Conservation (phyloP, 192 early-diverging fungal genomes). For the Linnemannia elongata region DNA sequence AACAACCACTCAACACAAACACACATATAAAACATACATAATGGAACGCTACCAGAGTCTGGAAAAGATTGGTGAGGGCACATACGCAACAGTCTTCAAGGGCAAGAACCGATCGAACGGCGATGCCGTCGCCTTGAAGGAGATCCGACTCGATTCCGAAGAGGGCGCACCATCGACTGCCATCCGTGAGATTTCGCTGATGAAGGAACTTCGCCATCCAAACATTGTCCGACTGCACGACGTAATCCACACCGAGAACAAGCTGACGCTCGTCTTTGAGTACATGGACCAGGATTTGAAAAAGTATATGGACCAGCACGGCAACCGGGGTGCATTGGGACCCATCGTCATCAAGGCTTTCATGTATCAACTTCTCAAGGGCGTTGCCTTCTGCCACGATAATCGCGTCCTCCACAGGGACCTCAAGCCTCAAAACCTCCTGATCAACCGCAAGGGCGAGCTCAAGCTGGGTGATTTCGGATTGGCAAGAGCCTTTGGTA, state of each 20-base stretch:
- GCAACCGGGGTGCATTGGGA: conserved; percentile 74
- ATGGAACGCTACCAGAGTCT: conserved; percentile 76
- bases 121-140: conserved; percentile 95
- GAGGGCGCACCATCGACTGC: conserved; percentile 97
- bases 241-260: conserved; percentile 89
- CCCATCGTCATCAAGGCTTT: conserved; percentile 79
- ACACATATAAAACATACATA: neutral
- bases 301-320: conserved; percentile 86
- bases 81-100: conserved; percentile 94
- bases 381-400: conserved; percentile 89
- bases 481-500: conserved; percentile 86
- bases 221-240: conserved; percentile 91
- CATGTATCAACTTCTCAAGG: conserved; percentile 86
- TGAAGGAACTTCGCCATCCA: conserved; percentile 95
- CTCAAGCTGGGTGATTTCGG: conserved; percentile 90
- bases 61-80: conserved; percentile 98
- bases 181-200: conserved; percentile 97
- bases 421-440: conserved; percentile 88
- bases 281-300: conserved; percentile 91
- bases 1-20: neutral
- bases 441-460: conserved; percentile 84
- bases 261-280: conserved; percentile 89
- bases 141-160: conserved; percentile 92
- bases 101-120: conserved; percentile 82
- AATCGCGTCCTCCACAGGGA: conserved; percentile 88